Evolutionary conservation across 306 rosid species (phyloP).

Genomic region (Phaseolus lunatus): DNA sequence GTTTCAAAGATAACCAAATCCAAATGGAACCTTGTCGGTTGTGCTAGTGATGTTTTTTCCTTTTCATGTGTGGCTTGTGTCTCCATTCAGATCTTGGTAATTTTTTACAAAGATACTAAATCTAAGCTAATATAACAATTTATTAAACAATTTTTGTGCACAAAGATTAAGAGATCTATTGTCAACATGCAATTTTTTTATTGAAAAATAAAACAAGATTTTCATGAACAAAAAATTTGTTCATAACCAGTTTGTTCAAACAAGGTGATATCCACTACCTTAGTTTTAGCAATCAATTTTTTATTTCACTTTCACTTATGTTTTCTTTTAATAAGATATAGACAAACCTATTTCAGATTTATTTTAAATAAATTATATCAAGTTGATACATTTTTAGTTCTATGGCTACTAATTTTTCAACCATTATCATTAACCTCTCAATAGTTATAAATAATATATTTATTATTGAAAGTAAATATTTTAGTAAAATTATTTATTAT

Average conservation of each 20-base stretch:
- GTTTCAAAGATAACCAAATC: constrained; percentile 29
- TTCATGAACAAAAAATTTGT: not conserved
- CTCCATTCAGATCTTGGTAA: not conserved
- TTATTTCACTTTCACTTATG: too few relatives aligned
- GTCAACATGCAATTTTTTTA: constrained; percentile 35
- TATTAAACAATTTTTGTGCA: not conserved
- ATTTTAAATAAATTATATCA: too few relatives aligned
- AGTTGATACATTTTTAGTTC: too few relatives aligned
- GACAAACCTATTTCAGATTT: too few relatives aligned
- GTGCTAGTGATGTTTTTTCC: not conserved
- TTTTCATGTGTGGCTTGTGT: constrained; percentile 1
- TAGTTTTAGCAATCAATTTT: too few relatives aligned
- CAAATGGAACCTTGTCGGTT: constrained; percentile 46
- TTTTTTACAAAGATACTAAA: constrained; percentile 11
- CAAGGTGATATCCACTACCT: not conserved
- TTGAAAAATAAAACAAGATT: not conserved
- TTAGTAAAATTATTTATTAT: too few relatives aligned
- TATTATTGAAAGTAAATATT: too few relatives aligned
- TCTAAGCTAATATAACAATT: not conserved
- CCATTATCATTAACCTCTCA: too few relatives aligned
- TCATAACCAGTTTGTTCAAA: not conserved
- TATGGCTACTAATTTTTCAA: too few relatives aligned
- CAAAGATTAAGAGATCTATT: constrained; percentile 33
- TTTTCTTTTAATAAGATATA: too few relatives aligned
- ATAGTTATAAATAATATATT: too few relatives aligned